Evolutionary conservation across 2,329 filamentous ascomycete genomes (phyloP).

Genomic region (Scedosporium boydii): DNA sequence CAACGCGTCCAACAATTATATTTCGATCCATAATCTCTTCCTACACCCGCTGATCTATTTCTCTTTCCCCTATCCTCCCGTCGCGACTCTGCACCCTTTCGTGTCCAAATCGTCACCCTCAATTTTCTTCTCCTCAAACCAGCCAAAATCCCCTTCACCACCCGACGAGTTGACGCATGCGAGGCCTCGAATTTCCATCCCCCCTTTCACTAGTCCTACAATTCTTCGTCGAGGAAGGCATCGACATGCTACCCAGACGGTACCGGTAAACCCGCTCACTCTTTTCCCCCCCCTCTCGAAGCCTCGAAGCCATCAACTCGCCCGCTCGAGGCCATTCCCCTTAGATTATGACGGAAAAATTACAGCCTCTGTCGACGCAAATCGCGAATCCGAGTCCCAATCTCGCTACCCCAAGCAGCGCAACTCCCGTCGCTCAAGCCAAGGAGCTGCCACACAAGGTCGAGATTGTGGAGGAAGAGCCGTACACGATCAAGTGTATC

Average conservation of each 20-base stretch:
- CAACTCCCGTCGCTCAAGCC: conserved; percentile 19
- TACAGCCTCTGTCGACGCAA: conserved; percentile 42
- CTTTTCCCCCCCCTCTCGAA: conserved; percentile 12
- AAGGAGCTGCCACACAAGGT: conserved; percentile 35
- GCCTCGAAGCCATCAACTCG: conserved; percentile 24
- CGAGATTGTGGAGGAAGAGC: conserved; percentile 59
- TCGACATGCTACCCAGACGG: conserved; percentile 50
- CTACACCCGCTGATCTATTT: neutral
- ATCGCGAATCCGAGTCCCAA: conserved; percentile 45
- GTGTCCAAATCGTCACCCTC: neutral
- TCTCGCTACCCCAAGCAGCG: conserved; percentile 27
- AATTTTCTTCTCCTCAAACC: neutral
- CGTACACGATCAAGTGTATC: conserved; percentile 96
- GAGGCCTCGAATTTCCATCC: neutral
- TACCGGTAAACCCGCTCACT: conserved; percentile 33
- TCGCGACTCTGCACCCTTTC: neutral
- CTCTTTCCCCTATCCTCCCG: neutral
- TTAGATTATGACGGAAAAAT: conserved; percentile 56
- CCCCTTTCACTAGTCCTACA: conserved; percentile 10
- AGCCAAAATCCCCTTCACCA: too few relatives aligned
- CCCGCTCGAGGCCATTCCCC: conserved; percentile 30
- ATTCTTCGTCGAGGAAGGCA: conserved; percentile 25
- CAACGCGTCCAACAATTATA: neutral
- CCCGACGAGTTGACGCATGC: neutral
- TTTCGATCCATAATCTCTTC: neutral